phyloP scores from a whole-genome alignment of 345 rosid genomes.

The Dipteronia sinensis region DNA sequence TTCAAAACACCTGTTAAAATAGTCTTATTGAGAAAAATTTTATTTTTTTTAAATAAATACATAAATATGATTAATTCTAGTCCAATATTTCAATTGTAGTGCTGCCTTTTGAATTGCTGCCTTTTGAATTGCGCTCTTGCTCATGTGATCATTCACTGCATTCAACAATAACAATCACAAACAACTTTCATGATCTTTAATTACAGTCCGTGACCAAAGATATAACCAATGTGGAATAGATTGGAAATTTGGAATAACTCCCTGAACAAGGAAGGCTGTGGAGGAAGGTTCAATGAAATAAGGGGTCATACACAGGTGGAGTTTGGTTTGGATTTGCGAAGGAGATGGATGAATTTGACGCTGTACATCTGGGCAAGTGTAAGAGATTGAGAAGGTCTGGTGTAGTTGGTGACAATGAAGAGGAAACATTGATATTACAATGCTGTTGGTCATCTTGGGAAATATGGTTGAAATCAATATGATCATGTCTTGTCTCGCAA shows the following conservation, averaged over 20 bases:
- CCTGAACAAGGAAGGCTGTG: constrained; percentile 57
- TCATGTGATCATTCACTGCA: too few relatives aligned
- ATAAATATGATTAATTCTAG: too few relatives aligned
- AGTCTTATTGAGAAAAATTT: too few relatives aligned
- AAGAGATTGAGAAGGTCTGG: constrained; percentile 75
- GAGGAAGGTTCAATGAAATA: constrained; percentile 62
- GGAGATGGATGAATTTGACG: constrained; percentile 47
- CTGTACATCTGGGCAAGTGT: constrained; percentile 50
- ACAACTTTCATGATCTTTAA: too few relatives aligned
- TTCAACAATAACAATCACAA: too few relatives aligned
- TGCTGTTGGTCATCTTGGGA: constrained; percentile 6
- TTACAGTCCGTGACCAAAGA: too few relatives aligned
- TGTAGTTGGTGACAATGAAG: constrained; percentile 28
- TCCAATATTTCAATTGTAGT: too few relatives aligned
- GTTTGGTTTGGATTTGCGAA: constrained; percentile 24
- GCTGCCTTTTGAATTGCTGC: too few relatives aligned
- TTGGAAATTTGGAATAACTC: constrained; percentile 46
- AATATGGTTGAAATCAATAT: constrained; percentile 2
- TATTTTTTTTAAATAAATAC: too few relatives aligned
- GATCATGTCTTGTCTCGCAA: constrained; percentile 23
- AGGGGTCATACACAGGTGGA: constrained; percentile 46
- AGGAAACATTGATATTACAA: constrained; percentile 20
- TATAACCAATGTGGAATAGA: constrained; percentile 43
- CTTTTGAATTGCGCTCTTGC: too few relatives aligned
- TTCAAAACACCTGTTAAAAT: too few relatives aligned